These are phyloP conservation scores for Hypoxylon lenormandii DNA, from an alignment of 495 filamentous ascomycete genomes.

Conservation along the genomic window DNA sequence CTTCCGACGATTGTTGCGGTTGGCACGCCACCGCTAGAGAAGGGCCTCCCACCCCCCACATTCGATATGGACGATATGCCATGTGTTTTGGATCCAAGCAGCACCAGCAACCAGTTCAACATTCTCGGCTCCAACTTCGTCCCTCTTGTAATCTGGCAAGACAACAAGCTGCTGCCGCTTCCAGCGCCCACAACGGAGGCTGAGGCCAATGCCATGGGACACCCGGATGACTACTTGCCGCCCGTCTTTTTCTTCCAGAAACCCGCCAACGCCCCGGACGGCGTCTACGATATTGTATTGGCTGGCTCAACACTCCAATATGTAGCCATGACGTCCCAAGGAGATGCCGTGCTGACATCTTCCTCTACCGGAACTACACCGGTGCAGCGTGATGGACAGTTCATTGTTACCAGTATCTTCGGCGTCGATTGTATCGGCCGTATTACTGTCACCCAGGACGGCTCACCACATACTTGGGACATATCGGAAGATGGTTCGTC, in stretches of 20 bases:
- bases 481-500: background rate
- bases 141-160: background rate
- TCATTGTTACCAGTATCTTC: background rate
- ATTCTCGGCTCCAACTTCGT: conserved; percentile 12
- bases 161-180: conserved; percentile 1
- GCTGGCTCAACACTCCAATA: background rate
- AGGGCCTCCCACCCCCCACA: background rate
- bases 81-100: conserved; percentile 1
- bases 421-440: background rate
- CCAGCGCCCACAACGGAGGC: conserved; percentile 4
- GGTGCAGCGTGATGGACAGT: background rate
- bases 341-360: conserved; percentile 1
- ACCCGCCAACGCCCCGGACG: background rate
- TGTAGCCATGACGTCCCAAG: conserved; percentile 5
- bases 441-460: conserved; percentile 1
- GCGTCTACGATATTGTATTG: conserved; percentile 8
- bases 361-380: conserved; percentile 7
- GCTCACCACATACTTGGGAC: conserved; percentile 7
- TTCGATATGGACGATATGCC: background rate
- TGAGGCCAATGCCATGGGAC: conserved; percentile 9
- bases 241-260: conserved; percentile 14
- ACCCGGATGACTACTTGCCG: background rate
- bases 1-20: background rate
- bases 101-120: background rate
- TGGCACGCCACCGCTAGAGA: background rate